phyloP scores from a whole-genome alignment of 306 rosid species.

The Vigna reflexopilosa region DNA sequence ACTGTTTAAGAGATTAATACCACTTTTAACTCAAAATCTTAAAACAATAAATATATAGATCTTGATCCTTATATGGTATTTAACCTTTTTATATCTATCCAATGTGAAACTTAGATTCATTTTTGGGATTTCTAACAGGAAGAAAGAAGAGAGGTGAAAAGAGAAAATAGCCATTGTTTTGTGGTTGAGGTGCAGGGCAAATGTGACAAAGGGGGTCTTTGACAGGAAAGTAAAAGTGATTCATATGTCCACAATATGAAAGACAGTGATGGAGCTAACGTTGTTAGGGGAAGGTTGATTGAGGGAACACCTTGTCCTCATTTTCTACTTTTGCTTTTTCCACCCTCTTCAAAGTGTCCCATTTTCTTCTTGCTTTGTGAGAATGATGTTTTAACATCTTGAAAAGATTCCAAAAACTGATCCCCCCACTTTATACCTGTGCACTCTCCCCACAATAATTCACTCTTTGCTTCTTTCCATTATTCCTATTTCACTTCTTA shows the following conservation, averaged over 20 bases:
- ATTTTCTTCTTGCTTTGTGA: slow-evolving; percentile 49
- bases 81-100: no score
- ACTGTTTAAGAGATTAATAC: no score
- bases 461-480: slow-evolving; percentile 55
- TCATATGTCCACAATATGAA: slow-evolving; percentile 55
- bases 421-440: slow-evolving; percentile 49
- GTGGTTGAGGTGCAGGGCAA: slow-evolving; percentile 24
- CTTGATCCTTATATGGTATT: no score
- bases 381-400: slow-evolving; percentile 64
- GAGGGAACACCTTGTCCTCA: slow-evolving; percentile 75
- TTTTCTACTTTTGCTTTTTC: slow-evolving; percentile 50
- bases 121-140: background rate
- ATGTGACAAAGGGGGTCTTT: slow-evolving; percentile 47
- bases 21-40: no score
- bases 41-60: no score
- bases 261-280: slow-evolving; percentile 58
- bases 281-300: slow-evolving; percentile 47
- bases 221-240: slow-evolving; percentile 58
- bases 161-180: background rate
- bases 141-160: background rate
- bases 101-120: no score
- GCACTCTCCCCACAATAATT: slow-evolving; percentile 58
- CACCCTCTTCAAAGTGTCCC: slow-evolving; percentile 30
- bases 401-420: slow-evolving; percentile 53
- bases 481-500: slow-evolving; percentile 44